Evolutionary conservation across 192 early-diverging fungal genomes (phyloP).

Genomic region (Podila minutissima): DNA sequence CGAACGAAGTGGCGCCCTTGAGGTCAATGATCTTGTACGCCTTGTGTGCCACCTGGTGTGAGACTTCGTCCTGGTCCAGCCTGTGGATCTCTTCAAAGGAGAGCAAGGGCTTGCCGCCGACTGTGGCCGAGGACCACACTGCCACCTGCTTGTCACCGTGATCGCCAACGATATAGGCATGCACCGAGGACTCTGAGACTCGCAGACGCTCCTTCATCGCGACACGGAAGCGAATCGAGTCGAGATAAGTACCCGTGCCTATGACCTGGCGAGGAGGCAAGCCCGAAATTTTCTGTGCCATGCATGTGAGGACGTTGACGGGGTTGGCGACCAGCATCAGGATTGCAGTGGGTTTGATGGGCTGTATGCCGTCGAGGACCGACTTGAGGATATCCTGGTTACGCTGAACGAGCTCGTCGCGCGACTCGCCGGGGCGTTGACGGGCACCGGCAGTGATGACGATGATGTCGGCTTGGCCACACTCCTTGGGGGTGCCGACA

Average conservation of each 20-base stretch:
- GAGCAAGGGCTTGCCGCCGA: slow-evolving; percentile 76
- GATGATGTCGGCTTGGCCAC: slow-evolving; percentile 85
- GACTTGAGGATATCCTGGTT: slow-evolving; percentile 82
- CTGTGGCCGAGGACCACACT: slow-evolving; percentile 77
- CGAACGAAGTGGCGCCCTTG: slow-evolving; percentile 88
- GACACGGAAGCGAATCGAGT: slow-evolving; percentile 71
- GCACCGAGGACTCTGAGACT: slow-evolving; percentile 76
- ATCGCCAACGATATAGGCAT: slow-evolving; percentile 87
- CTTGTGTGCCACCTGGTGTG: slow-evolving; percentile 72
- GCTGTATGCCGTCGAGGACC: slow-evolving; percentile 77
- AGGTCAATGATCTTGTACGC: slow-evolving; percentile 87
- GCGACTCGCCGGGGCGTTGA: slow-evolving; percentile 79
- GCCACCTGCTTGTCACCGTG: slow-evolving; percentile 90
- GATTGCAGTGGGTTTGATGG: slow-evolving; percentile 75
- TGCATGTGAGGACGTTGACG: slow-evolving; percentile 81
- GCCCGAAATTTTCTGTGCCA: slow-evolving; percentile 86
- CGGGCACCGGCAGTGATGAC: slow-evolving; percentile 88
- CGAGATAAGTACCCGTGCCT: slow-evolving; percentile 88
- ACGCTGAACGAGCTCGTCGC: slow-evolving; percentile 78
- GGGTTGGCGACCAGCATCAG: slow-evolving; percentile 88
- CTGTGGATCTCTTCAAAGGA: slow-evolving; percentile 68
- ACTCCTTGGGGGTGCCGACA: slow-evolving; percentile 70
- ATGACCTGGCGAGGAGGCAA: slow-evolving; percentile 82
- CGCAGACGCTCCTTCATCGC: slow-evolving; percentile 35
- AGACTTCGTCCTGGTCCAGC: slow-evolving; percentile 63